A percentile compares a stretch with the other conserved stretches of the same genome.
phyloP scores from a whole-genome alignment of 208 protist species.

The Angomonas ambiguus region DNA sequence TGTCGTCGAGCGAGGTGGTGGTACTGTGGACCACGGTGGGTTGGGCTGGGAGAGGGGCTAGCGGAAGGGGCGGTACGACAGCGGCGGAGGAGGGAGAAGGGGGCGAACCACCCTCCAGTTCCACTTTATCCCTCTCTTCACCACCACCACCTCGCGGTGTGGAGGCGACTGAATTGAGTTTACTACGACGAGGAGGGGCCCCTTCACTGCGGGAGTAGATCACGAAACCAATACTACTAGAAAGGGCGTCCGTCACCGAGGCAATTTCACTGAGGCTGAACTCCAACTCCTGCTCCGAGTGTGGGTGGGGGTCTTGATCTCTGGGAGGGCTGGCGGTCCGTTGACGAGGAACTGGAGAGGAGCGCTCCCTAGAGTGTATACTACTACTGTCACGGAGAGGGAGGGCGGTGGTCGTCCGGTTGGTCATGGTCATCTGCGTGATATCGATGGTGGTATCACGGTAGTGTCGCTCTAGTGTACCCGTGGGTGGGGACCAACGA shows the following conservation, averaged over 20 bases:
- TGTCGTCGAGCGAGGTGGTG: background rate
- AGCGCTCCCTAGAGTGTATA: background rate
- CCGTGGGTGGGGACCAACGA: background rate
- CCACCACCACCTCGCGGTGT: background rate
- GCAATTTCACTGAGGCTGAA: background rate
- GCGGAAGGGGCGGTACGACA: background rate
- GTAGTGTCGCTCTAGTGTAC: background rate
- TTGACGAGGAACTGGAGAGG: background rate
- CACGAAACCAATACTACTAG: constrained; percentile 2
- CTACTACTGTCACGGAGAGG: background rate
- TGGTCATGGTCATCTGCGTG: too few species aligned
- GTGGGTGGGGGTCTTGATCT: background rate
- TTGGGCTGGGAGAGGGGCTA: too few species aligned
- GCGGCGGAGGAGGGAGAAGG: background rate
- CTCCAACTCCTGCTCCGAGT: background rate
- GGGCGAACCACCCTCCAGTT: background rate
- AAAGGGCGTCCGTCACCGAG: background rate
- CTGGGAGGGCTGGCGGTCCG: background rate
- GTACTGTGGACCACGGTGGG: background rate
- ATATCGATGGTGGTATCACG: background rate
- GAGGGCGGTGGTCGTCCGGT: too few species aligned
- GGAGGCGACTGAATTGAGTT: background rate
- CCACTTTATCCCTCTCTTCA: background rate
- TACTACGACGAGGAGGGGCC: too few species aligned
- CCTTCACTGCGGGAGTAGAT: background rate